A percentile compares a stretch with the other conserved stretches of the same genome.
Conservation (phyloP, 768 basidiomycete genomes). For the Cystobasidiopsis lactophilus region DNA sequence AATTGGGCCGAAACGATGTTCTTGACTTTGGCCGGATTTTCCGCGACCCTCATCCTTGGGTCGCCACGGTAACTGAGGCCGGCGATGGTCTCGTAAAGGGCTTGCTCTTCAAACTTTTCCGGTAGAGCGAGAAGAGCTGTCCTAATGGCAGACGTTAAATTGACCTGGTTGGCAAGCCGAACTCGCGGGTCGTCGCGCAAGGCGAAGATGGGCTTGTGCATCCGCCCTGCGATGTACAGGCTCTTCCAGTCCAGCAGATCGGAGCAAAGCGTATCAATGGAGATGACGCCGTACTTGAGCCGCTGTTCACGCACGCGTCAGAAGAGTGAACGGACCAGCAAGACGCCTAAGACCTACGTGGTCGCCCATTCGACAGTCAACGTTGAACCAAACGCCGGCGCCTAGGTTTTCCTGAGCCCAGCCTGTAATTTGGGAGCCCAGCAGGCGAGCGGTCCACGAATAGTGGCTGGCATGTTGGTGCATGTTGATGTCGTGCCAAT, state of each 20-base stretch:
- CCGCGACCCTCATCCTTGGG: slow-evolving; percentile 67
- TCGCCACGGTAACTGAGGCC: slow-evolving; percentile 71
- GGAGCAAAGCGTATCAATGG: slow-evolving; percentile 63
- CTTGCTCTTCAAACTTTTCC: slow-evolving; percentile 50
- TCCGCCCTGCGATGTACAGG: slow-evolving; percentile 78
- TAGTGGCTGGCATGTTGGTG: slow-evolving; percentile 79
- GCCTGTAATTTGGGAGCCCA: slow-evolving; percentile 66
- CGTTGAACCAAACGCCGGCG: slow-evolving; percentile 92
- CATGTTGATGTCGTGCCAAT: slow-evolving; percentile 94
- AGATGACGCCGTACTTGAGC: slow-evolving; percentile 93
- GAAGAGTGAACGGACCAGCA: slow-evolving; percentile 1
- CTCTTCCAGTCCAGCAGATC: slow-evolving; percentile 84
- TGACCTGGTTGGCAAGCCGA: slow-evolving; percentile 75
- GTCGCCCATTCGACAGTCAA: slow-evolving; percentile 60
- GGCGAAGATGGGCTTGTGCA: slow-evolving; percentile 87
- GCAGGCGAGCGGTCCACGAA: slow-evolving; percentile 56
- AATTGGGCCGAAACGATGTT: slow-evolving; percentile 75
- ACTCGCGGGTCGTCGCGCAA: slow-evolving; percentile 83
- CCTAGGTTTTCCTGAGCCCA: slow-evolving; percentile 37
- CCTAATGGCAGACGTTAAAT: slow-evolving; percentile 70
- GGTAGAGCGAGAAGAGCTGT: slow-evolving; percentile 75
- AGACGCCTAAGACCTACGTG: slow-evolving; percentile 37
- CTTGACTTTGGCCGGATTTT: slow-evolving; percentile 79
- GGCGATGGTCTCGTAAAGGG: slow-evolving; percentile 67
- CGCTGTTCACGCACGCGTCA: slow-evolving; percentile 30